Evolutionary conservation across 768 basidiomycete genomes (phyloP).

Genomic region (Hysterangium stoloniferum): DNA sequence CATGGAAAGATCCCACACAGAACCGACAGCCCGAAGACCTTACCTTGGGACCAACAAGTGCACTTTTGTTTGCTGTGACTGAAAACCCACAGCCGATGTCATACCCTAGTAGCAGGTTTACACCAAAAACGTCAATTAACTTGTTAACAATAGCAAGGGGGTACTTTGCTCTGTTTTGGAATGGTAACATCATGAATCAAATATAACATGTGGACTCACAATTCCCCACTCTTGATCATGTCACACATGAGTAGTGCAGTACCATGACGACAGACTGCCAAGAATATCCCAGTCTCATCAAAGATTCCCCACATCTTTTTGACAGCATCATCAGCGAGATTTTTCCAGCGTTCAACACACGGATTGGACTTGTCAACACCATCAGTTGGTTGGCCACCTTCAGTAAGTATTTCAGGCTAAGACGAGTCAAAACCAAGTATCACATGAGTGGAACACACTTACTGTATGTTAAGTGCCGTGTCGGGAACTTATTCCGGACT

Average conservation of each 20-base stretch:
- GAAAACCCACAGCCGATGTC: constrained; percentile 24
- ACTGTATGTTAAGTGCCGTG: too few species aligned
- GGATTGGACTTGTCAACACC: background rate
- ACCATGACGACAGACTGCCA: constrained; percentile 28
- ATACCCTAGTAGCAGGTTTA: constrained; percentile 16
- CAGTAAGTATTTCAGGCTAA: too few species aligned
- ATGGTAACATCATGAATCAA: too few species aligned
- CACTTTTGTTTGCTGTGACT: constrained; percentile 15
- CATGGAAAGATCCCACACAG: constrained; percentile 23
- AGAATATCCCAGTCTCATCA: constrained; percentile 31
- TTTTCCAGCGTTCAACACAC: background rate
- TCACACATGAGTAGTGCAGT: constrained; percentile 24
- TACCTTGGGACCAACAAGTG: constrained; percentile 4
- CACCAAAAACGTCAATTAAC: constrained; percentile 18
- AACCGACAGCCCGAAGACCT: constrained; percentile 4
- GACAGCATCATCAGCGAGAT: constrained; percentile 16
- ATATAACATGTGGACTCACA: too few species aligned
- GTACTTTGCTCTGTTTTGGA: constrained; percentile 22
- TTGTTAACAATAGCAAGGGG: constrained; percentile 19
- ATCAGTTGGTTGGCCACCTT: constrained; percentile 16
- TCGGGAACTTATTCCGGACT: too few species aligned
- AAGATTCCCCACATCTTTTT: constrained; percentile 31
- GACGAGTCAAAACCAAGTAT: too few species aligned
- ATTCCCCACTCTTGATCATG: constrained; percentile 29
- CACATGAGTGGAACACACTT: too few species aligned